Evolutionary conservation across 176 grass and related monocot genomes (phyloP).

Genomic region (Cocos nucifera): DNA sequence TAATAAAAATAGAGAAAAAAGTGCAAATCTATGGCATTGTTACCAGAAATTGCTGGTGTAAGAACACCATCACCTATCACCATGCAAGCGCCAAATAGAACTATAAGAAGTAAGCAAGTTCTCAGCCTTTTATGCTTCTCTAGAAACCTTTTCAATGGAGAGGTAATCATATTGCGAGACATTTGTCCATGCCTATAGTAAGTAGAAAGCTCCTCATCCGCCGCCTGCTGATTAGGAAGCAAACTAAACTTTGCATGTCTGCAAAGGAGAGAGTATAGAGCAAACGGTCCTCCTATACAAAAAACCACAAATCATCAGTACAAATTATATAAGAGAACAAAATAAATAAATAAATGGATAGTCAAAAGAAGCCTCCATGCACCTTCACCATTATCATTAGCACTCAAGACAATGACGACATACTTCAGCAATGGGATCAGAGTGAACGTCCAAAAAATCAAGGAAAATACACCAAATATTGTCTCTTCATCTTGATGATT

Average conservation of each 20-base stretch:
- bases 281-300: slow-evolving; percentile 87
- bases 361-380: neutral
- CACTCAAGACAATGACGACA: slow-evolving; percentile 42
- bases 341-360: too few relatives aligned
- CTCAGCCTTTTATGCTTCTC: slow-evolving; percentile 76
- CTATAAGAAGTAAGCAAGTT: slow-evolving; percentile 65
- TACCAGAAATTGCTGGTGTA: slow-evolving; percentile 96
- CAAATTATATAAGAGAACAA: neutral
- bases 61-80: slow-evolving; percentile 90
- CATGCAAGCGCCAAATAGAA: slow-evolving; percentile 90
- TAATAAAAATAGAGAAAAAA: neutral
- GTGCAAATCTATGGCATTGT: neutral
- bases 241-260: slow-evolving; percentile 92
- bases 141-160: slow-evolving; percentile 70
- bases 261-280: slow-evolving; percentile 88
- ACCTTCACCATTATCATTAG: slow-evolving; percentile 64
- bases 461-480: slow-evolving; percentile 50
- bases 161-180: slow-evolving; percentile 32
- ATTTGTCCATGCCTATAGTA: slow-evolving; percentile 52
- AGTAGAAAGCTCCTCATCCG: slow-evolving; percentile 86
- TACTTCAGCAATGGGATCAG: slow-evolving; percentile 54
- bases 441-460: slow-evolving; percentile 64
- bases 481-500: slow-evolving; percentile 31
- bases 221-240: slow-evolving; percentile 94
- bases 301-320: neutral